phyloP scores from a whole-genome alignment of 352 stramenopile species.

The Globisporangium apiculatum region DNA sequence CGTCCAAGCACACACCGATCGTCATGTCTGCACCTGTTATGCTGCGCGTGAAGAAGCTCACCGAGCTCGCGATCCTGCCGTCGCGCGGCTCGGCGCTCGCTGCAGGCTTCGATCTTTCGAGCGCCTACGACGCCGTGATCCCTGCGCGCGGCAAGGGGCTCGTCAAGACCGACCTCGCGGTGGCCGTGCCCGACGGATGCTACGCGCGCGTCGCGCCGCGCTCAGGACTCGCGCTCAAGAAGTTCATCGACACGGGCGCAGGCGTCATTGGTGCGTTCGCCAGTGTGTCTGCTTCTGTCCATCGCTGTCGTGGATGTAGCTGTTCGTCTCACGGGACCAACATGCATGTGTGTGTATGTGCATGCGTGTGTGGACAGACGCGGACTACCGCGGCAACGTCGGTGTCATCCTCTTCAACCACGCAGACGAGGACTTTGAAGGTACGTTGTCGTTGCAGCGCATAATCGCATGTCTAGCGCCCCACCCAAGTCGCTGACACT shows the following conservation, averaged over 20 bases:
- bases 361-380: constrained; percentile 42
- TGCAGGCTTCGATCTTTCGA: constrained; percentile 81
- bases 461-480: neutral
- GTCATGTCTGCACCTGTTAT: constrained; percentile 29
- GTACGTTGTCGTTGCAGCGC: constrained; percentile 10
- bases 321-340: no score
- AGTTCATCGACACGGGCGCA: constrained; percentile 97
- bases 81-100: constrained; percentile 67
- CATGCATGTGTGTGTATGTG: neutral
- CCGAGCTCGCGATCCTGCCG: constrained; percentile 73
- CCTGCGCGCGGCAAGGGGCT: constrained; percentile 90
- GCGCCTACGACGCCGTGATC: constrained; percentile 85
- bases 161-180: constrained; percentile 95
- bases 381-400: constrained; percentile 97
- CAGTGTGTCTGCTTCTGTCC: neutral
- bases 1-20: neutral
- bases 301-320: neutral
- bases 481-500: neutral
- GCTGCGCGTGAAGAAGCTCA: constrained; percentile 83
- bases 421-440: constrained; percentile 88
- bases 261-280: constrained; percentile 89
- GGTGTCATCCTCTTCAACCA: constrained; percentile 99
- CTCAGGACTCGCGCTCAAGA: constrained; percentile 95
- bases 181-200: constrained; percentile 91
- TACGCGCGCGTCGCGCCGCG: constrained; percentile 89